phyloP scores from a whole-genome alignment of 176 grass and related monocot species.

The Cocos nucifera region DNA sequence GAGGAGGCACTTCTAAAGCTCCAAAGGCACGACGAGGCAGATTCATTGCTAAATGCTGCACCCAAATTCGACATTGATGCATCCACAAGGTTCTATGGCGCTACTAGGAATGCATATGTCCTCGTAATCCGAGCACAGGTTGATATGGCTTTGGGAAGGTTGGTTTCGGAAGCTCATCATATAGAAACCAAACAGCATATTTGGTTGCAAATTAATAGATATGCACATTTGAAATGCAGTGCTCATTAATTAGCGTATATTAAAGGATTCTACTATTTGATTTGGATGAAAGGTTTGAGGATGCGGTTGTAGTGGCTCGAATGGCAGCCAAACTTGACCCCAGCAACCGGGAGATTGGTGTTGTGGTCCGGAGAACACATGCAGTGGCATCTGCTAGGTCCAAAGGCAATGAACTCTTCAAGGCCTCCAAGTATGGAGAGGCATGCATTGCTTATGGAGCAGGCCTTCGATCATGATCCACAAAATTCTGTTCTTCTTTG shows the following conservation, averaged over 20 bases:
- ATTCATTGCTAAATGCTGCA: slow-evolving; percentile 32
- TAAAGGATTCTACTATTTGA: neutral
- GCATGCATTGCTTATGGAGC: slow-evolving; percentile 69
- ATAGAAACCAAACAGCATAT: no score
- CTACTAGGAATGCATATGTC: slow-evolving; percentile 50
- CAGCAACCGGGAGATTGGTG: slow-evolving; percentile 50
- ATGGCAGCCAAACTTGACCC: slow-evolving; percentile 76
- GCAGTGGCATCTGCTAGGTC: slow-evolving; percentile 49
- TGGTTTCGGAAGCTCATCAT: slow-evolving; percentile 1
- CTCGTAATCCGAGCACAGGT: slow-evolving; percentile 66
- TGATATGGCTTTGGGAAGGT: slow-evolving; percentile 79
- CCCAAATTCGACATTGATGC: slow-evolving; percentile 56
- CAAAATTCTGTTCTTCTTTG: slow-evolving; percentile 69
- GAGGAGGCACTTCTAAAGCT: slow-evolving; percentile 77
- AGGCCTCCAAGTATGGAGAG: slow-evolving; percentile 57
- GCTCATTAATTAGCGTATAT: neutral
- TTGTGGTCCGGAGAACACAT: slow-evolving; percentile 34
- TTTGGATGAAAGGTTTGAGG: slow-evolving; percentile 49
- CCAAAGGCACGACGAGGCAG: slow-evolving; percentile 67
- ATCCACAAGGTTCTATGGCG: slow-evolving; percentile 59
- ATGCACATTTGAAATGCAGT: no score
- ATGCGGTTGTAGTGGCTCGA: slow-evolving; percentile 46
- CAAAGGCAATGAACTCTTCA: slow-evolving; percentile 86
- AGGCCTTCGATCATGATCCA: slow-evolving; percentile 48
- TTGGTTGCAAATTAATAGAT: no score